These are phyloP conservation scores for Pyronema domesticum DNA, from an alignment of 495 filamentous ascomycete genomes.

Conservation along the genomic window DNA sequence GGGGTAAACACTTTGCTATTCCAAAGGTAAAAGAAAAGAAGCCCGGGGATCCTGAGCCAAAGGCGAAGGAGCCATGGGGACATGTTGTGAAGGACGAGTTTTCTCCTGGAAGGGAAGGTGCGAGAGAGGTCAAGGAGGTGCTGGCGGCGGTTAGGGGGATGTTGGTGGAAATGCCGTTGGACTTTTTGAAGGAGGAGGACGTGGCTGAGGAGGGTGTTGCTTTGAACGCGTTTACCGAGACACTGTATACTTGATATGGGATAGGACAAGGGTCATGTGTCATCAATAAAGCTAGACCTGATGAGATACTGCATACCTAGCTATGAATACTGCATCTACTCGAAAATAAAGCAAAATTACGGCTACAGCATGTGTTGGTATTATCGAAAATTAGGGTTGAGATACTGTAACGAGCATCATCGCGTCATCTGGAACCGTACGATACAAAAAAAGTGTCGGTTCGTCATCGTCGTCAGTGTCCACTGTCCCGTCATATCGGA, in stretches of 20 bases:
- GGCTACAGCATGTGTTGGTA: too few relatives aligned
- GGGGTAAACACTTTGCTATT: constrained; percentile 47
- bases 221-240: constrained; percentile 22
- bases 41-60: constrained; percentile 10
- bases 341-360: too few relatives aligned
- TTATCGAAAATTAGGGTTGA: too few relatives aligned
- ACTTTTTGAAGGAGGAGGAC: constrained; percentile 74
- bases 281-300: too few relatives aligned
- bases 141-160: constrained; percentile 58
- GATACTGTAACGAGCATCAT: too few relatives aligned
- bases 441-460: too few relatives aligned
- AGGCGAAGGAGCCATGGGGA: constrained; percentile 39
- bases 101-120: constrained; percentile 39
- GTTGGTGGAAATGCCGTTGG: constrained; percentile 80
- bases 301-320: too few relatives aligned
- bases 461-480: too few relatives aligned
- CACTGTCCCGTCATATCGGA: too few relatives aligned
- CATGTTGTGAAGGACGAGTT: constrained; percentile 78
- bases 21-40: constrained; percentile 26
- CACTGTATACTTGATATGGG: constrained; percentile 20
- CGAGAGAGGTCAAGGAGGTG: constrained; percentile 63
- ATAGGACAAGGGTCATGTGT: too few relatives aligned
- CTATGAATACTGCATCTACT: too few relatives aligned
- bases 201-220: constrained; percentile 58
- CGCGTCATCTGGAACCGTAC: too few relatives aligned